Evolutionary conservation across 768 basidiomycete species (phyloP), one percentile per base, ranked within the genome.

Genomic region (Tylopilus rubrobrunneus): DNA sequence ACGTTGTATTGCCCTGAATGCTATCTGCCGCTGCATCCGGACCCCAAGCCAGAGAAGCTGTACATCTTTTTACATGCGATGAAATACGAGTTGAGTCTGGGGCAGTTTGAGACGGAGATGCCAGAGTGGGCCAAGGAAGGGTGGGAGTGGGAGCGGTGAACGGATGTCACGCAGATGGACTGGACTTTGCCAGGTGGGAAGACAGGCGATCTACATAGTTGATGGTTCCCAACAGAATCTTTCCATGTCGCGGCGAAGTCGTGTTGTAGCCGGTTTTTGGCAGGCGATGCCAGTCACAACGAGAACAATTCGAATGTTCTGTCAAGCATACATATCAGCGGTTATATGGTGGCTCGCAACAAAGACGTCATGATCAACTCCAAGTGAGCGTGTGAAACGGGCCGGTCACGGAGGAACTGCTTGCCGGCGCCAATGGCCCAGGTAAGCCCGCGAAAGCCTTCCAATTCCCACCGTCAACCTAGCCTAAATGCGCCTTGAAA

Each of bases 31-130:
- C 72, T 98, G 25, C 86, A 94, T 53, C 92, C 93, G 11, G 97
- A 99, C 71, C 97, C 96, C 2, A 84, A 82, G 63, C 94, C 95
- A 2, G 92, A 94, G 67, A 84, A 84, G 56, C 75, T 98, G 52
- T 98, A 92, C 71, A 98, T 99, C 60, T 99, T 95, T 72, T 72
- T 99, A 65, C 97, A 99, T 64, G 95, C 97, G 27, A 70, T 89
- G 64, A 80, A 81, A 61, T 98, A 94, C 70, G 89, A 85, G 46
- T 87, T 87, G 12, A 84, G 82, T 57, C 74, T 93, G 42, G 92
- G 92, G n/a, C 72, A 78, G 27, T 96, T 89, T 61, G 84, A 89
- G 71, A 91, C 90, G 42, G 86, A 83, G 56, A 84, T 92, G 81
- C 97, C 97, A 0, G 80, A 84, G 48, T 99, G 97, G 97, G 88